Evolutionary conservation across 768 basidiomycete species (phyloP).

Genomic region (Suillus brevipes): DNA sequence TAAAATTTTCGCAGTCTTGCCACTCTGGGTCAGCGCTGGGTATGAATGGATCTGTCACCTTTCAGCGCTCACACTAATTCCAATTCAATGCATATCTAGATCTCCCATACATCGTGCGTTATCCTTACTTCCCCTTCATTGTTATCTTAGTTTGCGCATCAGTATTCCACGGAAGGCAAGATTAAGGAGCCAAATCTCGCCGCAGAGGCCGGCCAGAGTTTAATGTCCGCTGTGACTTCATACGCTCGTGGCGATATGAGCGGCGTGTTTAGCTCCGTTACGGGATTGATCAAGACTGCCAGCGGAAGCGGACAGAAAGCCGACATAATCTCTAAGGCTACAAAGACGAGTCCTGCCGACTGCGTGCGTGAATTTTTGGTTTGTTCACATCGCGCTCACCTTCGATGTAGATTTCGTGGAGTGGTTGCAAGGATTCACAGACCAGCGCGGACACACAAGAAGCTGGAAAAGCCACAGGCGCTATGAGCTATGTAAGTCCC

Average conservation of each 20-base stretch:
- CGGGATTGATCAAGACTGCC: conserved; percentile 73
- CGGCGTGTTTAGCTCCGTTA: conserved; percentile 72
- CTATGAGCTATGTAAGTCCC: conserved; percentile 71
- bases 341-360: conserved; percentile 81
- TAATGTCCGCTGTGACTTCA: conserved; percentile 74
- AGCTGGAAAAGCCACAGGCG: conserved; percentile 66
- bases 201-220: conserved; percentile 83
- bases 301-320: conserved; percentile 68
- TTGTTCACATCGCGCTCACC: neutral
- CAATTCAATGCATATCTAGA: conserved; percentile 38
- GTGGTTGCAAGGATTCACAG: conserved; percentile 78
- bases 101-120: conserved; percentile 63
- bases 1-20: conserved; percentile 55
- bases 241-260: conserved; percentile 81
- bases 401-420: conserved; percentile 69
- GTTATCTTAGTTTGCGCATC: conserved; percentile 7
- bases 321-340: conserved; percentile 55
- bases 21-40: conserved; percentile 90
- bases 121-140: neutral
- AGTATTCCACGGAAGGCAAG: conserved; percentile 95
- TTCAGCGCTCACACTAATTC: neutral
- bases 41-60: conserved; percentile 29
- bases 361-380: conserved; percentile 53
- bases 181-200: conserved; percentile 92
- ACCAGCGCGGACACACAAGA: conserved; percentile 80